Conservation (phyloP, 371 early-diverging fungal species). For the Apophysomyces variabilis region DNA sequence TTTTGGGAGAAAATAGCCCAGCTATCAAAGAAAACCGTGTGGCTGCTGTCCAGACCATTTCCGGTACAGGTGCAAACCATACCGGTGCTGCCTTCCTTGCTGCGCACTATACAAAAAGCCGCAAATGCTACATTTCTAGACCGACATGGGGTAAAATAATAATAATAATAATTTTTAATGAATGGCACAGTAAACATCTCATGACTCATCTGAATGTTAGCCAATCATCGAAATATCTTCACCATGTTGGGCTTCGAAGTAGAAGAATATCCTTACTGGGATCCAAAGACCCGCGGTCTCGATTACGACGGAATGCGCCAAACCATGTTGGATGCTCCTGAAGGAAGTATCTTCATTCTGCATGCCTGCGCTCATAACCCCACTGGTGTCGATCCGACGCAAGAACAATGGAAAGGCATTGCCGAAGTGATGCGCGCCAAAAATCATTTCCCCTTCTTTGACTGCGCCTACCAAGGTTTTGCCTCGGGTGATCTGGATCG, state of each 20-base stretch:
- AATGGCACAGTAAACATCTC: background rate
- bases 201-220: constrained; percentile 39
- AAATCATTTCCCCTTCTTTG: constrained; percentile 92
- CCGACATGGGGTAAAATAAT: constrained; percentile 93
- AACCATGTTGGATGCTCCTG: constrained; percentile 72
- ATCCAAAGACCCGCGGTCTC: constrained; percentile 76
- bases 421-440: constrained; percentile 77
- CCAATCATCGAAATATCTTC: constrained; percentile 93
- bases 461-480: constrained; percentile 98
- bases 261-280: constrained; percentile 89
- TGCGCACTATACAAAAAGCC: constrained; percentile 69
- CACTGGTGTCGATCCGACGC: constrained; percentile 94
- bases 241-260: constrained; percentile 81
- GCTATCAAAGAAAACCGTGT: constrained; percentile 79
- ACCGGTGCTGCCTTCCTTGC: constrained; percentile 85
- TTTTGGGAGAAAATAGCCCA: constrained; percentile 81
- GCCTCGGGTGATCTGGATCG: constrained; percentile 90
- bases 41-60: constrained; percentile 86
- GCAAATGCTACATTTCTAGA: constrained; percentile 82
- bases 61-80: constrained; percentile 95
- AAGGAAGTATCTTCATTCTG: constrained; percentile 75
- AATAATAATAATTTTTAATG: constrained; percentile 2
- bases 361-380: constrained; percentile 70
- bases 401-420: constrained; percentile 91
- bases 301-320: constrained; percentile 79